Evolutionary conservation across 306 rosid genomes (phyloP).

Genomic region (Urtica urens): DNA sequence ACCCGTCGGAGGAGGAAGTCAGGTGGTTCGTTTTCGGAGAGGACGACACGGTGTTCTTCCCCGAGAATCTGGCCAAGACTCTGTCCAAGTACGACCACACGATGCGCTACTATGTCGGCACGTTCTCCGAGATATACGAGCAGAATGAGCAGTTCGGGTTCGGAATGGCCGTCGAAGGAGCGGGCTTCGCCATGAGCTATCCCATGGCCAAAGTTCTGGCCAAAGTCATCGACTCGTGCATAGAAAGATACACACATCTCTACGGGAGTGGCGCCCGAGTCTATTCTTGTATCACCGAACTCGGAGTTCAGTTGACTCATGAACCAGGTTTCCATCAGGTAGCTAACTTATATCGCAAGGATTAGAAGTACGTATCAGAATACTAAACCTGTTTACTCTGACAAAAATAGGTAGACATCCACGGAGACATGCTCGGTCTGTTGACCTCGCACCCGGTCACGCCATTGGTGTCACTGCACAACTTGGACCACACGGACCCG

Average conservation of each 20-base stretch:
- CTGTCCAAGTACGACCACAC: slow-evolving; percentile 72
- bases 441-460: slow-evolving; percentile 69
- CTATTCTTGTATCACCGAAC: slow-evolving; percentile 65
- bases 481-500: slow-evolving; percentile 47
- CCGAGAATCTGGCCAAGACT: slow-evolving; percentile 66
- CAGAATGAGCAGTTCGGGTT: slow-evolving; percentile 51
- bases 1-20: slow-evolving; percentile 47
- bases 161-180: slow-evolving; percentile 88
- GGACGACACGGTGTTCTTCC: slow-evolving; percentile 74
- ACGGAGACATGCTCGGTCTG: slow-evolving; percentile 61
- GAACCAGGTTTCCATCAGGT: slow-evolving; percentile 95
- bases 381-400: no score
- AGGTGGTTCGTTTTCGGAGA: slow-evolving; percentile 93
- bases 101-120: slow-evolving; percentile 80
- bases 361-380: no score
- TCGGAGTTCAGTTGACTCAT: slow-evolving; percentile 70
- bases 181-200: slow-evolving; percentile 74
- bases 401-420: slow-evolving; percentile 61
- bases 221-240: slow-evolving; percentile 65
- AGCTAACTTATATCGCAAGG: background rate
- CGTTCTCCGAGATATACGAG: slow-evolving; percentile 60
- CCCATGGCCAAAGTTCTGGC: slow-evolving; percentile 51
- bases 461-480: slow-evolving; percentile 75
- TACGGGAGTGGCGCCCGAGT: slow-evolving; percentile 84
- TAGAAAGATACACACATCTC: slow-evolving; percentile 72